phyloP scores from a whole-genome alignment of 768 basidiomycete genomes.

The Mrakia frigida region DNA sequence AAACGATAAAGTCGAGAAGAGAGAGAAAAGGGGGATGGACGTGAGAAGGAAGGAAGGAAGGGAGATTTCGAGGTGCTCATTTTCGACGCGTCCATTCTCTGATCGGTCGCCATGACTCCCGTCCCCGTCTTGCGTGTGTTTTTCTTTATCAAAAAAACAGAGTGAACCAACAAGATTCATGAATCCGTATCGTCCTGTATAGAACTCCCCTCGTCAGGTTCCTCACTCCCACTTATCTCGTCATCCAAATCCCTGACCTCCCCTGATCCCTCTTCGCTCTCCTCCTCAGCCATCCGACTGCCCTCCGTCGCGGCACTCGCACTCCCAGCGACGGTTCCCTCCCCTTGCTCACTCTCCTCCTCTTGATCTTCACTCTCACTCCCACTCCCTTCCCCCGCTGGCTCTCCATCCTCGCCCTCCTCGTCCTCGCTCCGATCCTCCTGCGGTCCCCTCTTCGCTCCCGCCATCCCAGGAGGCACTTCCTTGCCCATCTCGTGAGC shows the following conservation, averaged over 20 bases:
- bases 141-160: background rate
- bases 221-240: conserved; percentile 12
- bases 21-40: background rate
- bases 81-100: background rate
- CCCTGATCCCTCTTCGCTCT: background rate
- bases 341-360: background rate
- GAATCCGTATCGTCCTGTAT: background rate
- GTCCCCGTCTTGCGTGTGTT: background rate
- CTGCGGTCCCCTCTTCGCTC: conserved; percentile 28
- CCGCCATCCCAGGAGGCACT: conserved; percentile 31
- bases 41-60: background rate
- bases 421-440: conserved; percentile 18
- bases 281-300: background rate
- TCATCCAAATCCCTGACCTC: conserved; percentile 8
- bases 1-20: no score
- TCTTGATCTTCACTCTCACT: background rate
- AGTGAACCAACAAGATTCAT: background rate
- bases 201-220: background rate
- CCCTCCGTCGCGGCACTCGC: background rate
- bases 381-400: background rate
- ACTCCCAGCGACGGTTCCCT: background rate
- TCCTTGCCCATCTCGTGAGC: conserved; percentile 19
- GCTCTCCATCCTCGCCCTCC: background rate
- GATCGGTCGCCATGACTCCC: background rate
- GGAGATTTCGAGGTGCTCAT: no score